These are phyloP conservation scores for Alloascoidea africana DNA, from an alignment of 805 yeast species.

Conservation along the genomic window DNA sequence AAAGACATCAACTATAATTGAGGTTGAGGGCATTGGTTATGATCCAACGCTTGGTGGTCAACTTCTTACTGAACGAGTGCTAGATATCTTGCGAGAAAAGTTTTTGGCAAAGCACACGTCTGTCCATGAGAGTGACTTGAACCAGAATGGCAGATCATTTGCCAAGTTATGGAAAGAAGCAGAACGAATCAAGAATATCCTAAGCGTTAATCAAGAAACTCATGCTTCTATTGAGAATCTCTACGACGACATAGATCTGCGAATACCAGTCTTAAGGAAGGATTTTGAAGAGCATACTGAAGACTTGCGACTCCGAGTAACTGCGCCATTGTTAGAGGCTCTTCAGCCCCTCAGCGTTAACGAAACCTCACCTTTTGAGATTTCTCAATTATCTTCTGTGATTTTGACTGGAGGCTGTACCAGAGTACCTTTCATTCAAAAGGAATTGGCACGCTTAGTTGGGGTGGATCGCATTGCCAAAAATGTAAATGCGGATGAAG, in stretches of 20 bases:
- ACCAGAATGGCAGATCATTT: slow-evolving; percentile 36
- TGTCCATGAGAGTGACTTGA: slow-evolving; percentile 22
- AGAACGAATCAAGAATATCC: slow-evolving; percentile 73
- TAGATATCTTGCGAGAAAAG: slow-evolving; percentile 41
- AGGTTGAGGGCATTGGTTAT: slow-evolving; percentile 58
- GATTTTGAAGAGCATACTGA: slow-evolving; percentile 53
- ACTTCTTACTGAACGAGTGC: slow-evolving; percentile 48
- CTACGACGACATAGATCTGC: slow-evolving; percentile 61
- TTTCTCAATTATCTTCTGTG: slow-evolving; percentile 38
- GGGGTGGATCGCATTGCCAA: slow-evolving; percentile 54
- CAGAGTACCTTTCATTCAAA: slow-evolving; percentile 77
- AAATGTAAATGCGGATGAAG: slow-evolving; percentile 91
- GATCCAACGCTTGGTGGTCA: slow-evolving; percentile 68
- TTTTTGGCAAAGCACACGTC: slow-evolving; percentile 33
- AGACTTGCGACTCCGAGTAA: slow-evolving; percentile 29
- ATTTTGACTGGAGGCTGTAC: slow-evolving; percentile 84
- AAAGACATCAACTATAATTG: slow-evolving; percentile 23
- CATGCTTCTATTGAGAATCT: slow-evolving; percentile 64
- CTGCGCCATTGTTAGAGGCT: slow-evolving; percentile 39
- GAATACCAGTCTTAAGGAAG: slow-evolving; percentile 48
- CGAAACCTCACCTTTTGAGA: slow-evolving; percentile 13
- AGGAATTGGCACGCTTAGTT: slow-evolving; percentile 27
- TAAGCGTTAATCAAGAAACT: slow-evolving; percentile 81
- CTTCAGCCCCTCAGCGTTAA: slow-evolving; percentile 21
- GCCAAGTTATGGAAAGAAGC: slow-evolving; percentile 68